Conservation (phyloP, 805 yeast genomes). For the Hanseniaspora lindneri region DNA sequence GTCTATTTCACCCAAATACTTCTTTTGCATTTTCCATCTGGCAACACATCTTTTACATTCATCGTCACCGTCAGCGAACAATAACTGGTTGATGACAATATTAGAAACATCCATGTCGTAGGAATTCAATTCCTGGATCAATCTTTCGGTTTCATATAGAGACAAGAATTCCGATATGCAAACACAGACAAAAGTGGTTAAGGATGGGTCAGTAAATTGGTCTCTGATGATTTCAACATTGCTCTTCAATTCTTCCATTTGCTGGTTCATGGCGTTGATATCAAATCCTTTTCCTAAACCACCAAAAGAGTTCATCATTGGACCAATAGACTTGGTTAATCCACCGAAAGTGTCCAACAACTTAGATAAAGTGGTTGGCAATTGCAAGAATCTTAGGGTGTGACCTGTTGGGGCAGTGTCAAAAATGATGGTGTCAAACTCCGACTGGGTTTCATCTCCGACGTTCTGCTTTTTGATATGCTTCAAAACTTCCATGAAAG, state of each 20-base stretch:
- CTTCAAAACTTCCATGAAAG: conserved; percentile 95
- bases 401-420: conserved; percentile 99
- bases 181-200: conserved; percentile 91
- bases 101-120: conserved; percentile 95
- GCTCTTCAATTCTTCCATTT: conserved; percentile 67
- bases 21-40: conserved; percentile 91
- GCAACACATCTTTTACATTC: conserved; percentile 85
- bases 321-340: conserved; percentile 77
- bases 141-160: conserved; percentile 90
- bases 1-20: conserved; percentile 87
- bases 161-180: conserved; percentile 96
- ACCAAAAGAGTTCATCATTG: conserved; percentile 68
- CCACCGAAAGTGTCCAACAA: conserved; percentile 78
- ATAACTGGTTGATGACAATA: conserved; percentile 85
- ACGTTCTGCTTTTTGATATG: conserved; percentile 67
- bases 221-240: conserved; percentile 79
- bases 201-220: conserved; percentile 90
- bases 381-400: conserved; percentile 84
- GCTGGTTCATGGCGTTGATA: conserved; percentile 56
- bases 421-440: conserved; percentile 80
- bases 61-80: conserved; percentile 64
- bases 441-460: conserved; percentile 29
- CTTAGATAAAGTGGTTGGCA: conserved; percentile 85
- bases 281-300: conserved; percentile 60
- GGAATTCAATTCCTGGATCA: conserved; percentile 89